Evolutionary conservation across 345 rosid species (phyloP).

Genomic region (Hypericum androsaemum): DNA sequence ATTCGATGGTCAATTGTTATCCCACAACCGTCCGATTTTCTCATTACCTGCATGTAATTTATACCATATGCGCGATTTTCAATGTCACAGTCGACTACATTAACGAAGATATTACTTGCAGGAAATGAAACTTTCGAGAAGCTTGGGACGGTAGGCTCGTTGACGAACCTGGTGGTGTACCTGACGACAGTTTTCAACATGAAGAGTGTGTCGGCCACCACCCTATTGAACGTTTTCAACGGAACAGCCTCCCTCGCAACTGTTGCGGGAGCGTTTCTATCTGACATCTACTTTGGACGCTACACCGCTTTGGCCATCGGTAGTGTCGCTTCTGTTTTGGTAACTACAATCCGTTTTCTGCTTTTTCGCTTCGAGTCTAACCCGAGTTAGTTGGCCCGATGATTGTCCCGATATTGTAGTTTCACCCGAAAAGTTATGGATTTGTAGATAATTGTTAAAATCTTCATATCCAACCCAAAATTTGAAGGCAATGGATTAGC

Average conservation of each 20-base stretch:
- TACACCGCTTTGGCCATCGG: conserved; percentile 10
- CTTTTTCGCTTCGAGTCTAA: background rate
- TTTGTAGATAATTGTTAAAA: background rate
- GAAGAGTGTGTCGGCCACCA: conserved; percentile 11
- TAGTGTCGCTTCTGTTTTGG: conserved; percentile 12
- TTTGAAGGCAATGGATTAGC: too few species aligned
- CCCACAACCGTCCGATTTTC: too few species aligned
- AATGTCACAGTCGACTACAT: too few species aligned
- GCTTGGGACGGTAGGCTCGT: conserved; percentile 9
- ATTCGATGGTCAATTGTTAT: too few species aligned
- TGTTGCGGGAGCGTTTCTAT: conserved; percentile 15
- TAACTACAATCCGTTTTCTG: background rate
- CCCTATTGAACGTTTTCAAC: conserved; percentile 14
- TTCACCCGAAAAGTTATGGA: too few species aligned
- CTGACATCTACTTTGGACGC: conserved; percentile 17
- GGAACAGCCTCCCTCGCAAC: conserved; percentile 15
- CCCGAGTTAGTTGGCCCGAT: too few species aligned
- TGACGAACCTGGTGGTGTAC: conserved; percentile 12
- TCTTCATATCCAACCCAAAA: background rate
- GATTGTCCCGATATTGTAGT: too few species aligned
- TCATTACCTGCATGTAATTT: too few species aligned
- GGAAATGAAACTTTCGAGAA: too few species aligned
- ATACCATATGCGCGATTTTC: too few species aligned
- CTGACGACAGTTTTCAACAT: conserved; percentile 14
- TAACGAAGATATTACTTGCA: too few species aligned